A percentile compares a stretch with the other conserved stretches of the same genome.
These are phyloP conservation scores for Emmonsiellopsis sp. DNA, from an alignment of 2,329 filamentous ascomycete genomes.

Conservation along the genomic window DNA sequence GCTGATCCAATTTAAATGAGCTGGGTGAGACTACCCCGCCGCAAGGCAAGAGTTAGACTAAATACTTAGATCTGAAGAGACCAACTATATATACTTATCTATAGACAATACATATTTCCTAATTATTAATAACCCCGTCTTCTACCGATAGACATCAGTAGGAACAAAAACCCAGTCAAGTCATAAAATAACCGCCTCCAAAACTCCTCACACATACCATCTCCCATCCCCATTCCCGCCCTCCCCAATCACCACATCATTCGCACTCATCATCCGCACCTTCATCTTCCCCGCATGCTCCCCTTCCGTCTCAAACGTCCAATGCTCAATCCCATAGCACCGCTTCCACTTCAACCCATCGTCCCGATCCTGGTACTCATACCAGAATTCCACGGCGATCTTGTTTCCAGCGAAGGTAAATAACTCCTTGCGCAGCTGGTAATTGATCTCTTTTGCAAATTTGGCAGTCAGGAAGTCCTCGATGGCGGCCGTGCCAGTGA, in stretches of 20 bases:
- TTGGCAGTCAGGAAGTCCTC: constrained; percentile 60
- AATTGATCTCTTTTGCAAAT: constrained; percentile 63
- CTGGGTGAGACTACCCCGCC: background rate
- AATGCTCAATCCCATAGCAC: constrained; percentile 63
- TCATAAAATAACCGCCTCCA: constrained; percentile 27
- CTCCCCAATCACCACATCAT: constrained; percentile 34
- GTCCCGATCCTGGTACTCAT: constrained; percentile 61
- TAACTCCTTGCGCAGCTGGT: constrained; percentile 70
- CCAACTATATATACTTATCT: background rate
- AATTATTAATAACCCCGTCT: background rate
- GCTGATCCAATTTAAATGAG: background rate
- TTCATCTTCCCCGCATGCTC: constrained; percentile 34
- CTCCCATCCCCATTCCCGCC: constrained; percentile 34
- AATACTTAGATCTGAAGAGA: background rate
- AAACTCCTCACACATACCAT: constrained; percentile 36
- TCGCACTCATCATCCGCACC: constrained; percentile 40
- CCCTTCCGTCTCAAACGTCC: constrained; percentile 35
- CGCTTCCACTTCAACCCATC: constrained; percentile 66
- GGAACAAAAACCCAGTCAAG: background rate
- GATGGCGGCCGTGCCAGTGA: constrained; percentile 60
- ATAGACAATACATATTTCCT: background rate
- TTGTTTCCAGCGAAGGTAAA: constrained; percentile 67
- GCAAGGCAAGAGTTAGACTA: background rate
- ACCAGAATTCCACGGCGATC: constrained; percentile 88
- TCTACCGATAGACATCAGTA: too few species aligned